Percentiles rank a stretch among this genome's conserved stretches.
phyloP scores from a whole-genome alignment of 768 basidiomycete genomes.

The Goffeauzyma gilvescens region DNA sequence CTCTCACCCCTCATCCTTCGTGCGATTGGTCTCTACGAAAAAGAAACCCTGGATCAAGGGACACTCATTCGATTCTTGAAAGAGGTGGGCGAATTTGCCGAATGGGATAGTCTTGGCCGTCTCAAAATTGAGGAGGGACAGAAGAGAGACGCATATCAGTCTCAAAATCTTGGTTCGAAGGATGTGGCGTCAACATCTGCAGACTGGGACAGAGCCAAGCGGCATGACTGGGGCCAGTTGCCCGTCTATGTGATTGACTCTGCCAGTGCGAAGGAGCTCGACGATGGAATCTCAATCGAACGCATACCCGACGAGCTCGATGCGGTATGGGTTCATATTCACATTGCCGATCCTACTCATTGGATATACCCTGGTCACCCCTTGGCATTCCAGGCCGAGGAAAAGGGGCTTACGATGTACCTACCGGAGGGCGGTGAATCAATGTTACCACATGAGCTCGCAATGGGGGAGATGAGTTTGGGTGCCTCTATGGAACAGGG shows the following conservation, averaged over 20 bases:
- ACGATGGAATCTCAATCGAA: constrained; percentile 81
- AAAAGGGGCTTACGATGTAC: constrained; percentile 43
- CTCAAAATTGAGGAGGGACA: neutral
- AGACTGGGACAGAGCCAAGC: constrained; percentile 47
- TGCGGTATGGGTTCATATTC: constrained; percentile 63
- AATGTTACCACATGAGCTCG: constrained; percentile 46
- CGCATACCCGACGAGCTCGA: constrained; percentile 42
- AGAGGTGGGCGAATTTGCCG: constrained; percentile 1
- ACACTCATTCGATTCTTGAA: constrained; percentile 1
- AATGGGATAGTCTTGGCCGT: neutral
- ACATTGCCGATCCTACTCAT: constrained; percentile 80
- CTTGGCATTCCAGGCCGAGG: constrained; percentile 43
- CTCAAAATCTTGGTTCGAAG: constrained; percentile 36
- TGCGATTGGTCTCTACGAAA: constrained; percentile 4
- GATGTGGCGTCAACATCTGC: constrained; percentile 89
- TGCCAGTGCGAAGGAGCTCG: constrained; percentile 57
- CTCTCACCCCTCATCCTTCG: constrained; percentile 38
- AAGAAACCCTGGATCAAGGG: neutral
- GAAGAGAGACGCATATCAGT: neutral
- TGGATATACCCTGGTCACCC: constrained; percentile 52
- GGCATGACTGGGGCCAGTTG: constrained; percentile 67
- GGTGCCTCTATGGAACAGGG: constrained; percentile 28
- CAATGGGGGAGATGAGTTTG: constrained; percentile 37
- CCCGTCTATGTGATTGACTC: constrained; percentile 80
- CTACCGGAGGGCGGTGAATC: constrained; percentile 45